These are phyloP conservation scores for Candida sp. DNA, from an alignment of 1,139 yeast genomes.

Conservation along the genomic window DNA sequence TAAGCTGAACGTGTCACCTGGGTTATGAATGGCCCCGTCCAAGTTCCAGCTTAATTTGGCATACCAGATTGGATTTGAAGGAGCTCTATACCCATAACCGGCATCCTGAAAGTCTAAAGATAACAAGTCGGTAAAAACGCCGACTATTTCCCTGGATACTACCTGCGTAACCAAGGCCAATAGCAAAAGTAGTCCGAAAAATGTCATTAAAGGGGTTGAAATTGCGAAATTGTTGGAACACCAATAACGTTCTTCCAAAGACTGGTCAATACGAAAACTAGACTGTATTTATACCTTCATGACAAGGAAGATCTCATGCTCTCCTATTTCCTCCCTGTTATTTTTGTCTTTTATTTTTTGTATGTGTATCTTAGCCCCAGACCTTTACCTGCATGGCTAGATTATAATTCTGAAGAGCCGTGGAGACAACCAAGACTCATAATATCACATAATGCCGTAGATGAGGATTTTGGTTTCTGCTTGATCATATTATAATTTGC, in stretches of 20 bases:
- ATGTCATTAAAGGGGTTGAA: background rate
- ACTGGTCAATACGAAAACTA: background rate
- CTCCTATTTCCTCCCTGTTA: too few relatives aligned
- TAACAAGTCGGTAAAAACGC: slow-evolving; percentile 7
- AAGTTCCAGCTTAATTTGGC: slow-evolving; percentile 28
- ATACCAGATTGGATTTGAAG: slow-evolving; percentile 25
- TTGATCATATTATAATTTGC: too few relatives aligned
- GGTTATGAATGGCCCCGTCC: slow-evolving; percentile 16
- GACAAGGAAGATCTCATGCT: too few relatives aligned
- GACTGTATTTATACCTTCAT: too few relatives aligned
- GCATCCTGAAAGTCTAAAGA: slow-evolving; percentile 6
- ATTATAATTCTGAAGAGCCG: too few relatives aligned
- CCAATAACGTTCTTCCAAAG: background rate
- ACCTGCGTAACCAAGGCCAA: slow-evolving; percentile 3
- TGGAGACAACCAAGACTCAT: too few relatives aligned
- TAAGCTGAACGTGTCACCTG: slow-evolving; percentile 31
- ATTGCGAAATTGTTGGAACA: background rate
- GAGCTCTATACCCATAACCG: slow-evolving; percentile 11
- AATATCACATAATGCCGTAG: too few relatives aligned
- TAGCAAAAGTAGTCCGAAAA: background rate
- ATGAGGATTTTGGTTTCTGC: too few relatives aligned
- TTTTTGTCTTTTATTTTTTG: too few relatives aligned
- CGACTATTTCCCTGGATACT: slow-evolving; percentile 4
- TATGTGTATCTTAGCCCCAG: too few relatives aligned
- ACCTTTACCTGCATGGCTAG: too few relatives aligned